phyloP scores from a whole-genome alignment of 1,284 basidiomycete species.

The Cryptococcus maquisensis region DNA sequence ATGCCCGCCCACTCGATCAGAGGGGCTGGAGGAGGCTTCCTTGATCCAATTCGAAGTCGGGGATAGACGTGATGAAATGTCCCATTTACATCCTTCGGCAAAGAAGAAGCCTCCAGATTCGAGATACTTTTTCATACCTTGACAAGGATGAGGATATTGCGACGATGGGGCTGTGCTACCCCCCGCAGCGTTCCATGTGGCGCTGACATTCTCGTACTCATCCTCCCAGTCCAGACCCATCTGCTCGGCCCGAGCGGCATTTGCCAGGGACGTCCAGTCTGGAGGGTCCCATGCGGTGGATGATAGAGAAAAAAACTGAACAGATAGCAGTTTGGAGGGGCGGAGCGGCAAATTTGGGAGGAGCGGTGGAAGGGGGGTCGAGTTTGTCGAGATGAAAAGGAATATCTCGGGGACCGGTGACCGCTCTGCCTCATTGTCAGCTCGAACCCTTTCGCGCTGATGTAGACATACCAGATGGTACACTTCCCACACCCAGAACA shows the following conservation, averaged over 20 bases:
- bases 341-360: conserved; percentile 37
- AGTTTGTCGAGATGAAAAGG: conserved; percentile 40
- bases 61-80: conserved; percentile 73
- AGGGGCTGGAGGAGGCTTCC: conserved; percentile 5
- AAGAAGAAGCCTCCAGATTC: conserved; percentile 93
- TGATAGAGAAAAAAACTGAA: conserved; percentile 52
- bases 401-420: conserved; percentile 46
- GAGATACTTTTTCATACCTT: conserved; percentile 84
- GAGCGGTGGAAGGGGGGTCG: conserved; percentile 33
- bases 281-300: conserved; percentile 49
- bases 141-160: conserved; percentile 76
- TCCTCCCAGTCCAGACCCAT: conserved; percentile 18
- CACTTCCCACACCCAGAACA: conserved; percentile 62
- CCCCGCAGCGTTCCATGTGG: conserved; percentile 1
- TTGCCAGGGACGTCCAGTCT: conserved; percentile 12
- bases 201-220: conserved; percentile 13
- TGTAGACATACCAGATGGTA: conserved; percentile 46
- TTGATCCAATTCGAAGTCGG: conserved; percentile 52
- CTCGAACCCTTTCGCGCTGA: not conserved
- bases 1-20: conserved; percentile 23
- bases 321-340: conserved; percentile 47
- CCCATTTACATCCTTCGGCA: conserved; percentile 74
- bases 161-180: conserved; percentile 12
- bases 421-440: conserved; percentile 22
- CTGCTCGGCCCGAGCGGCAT: conserved; percentile 4